Evolutionary conservation across 352 stramenopile species (phyloP).

Genomic region (Plasmopara viticola): DNA sequence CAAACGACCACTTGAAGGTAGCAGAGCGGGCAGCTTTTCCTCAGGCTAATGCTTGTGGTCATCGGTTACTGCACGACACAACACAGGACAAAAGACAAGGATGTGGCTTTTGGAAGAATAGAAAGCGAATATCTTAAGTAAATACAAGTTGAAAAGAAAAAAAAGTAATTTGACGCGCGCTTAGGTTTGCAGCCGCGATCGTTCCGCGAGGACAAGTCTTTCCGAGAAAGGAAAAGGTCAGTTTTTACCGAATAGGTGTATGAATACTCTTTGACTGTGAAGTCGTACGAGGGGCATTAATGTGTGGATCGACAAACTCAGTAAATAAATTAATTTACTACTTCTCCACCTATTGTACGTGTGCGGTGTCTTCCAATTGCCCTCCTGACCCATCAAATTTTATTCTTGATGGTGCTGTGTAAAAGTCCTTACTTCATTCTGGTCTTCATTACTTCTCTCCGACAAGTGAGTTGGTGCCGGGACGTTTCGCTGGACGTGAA

Average conservation of each 20-base stretch:
- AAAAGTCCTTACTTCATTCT: background rate
- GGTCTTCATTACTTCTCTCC: slow-evolving; percentile 4
- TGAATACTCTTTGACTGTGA: too few relatives aligned
- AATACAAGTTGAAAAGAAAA: background rate
- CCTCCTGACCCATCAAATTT: too few relatives aligned
- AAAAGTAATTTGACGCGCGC: too few relatives aligned
- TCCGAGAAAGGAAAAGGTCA: too few relatives aligned
- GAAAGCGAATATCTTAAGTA: background rate
- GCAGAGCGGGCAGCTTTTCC: slow-evolving; percentile 12
- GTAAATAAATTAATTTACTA: slow-evolving; percentile 44
- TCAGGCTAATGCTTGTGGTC: slow-evolving; percentile 3
- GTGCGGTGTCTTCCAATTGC: slow-evolving; percentile 27
- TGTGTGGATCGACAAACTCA: slow-evolving; percentile 24
- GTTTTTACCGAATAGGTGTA: too few relatives aligned
- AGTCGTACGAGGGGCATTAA: background rate
- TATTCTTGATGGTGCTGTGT: slow-evolving; percentile 1
- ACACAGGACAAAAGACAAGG: slow-evolving; percentile 5
- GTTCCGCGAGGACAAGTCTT: too few relatives aligned
- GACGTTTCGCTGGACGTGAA: slow-evolving; percentile 11
- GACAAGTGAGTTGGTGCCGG: slow-evolving; percentile 22
- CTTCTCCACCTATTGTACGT: slow-evolving; percentile 30
- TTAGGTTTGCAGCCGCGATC: too few relatives aligned
- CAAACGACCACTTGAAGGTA: slow-evolving; percentile 5
- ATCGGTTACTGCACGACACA: background rate
- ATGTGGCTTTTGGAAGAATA: background rate